Evolutionary conservation across 305 asterid species (phyloP).

Genomic region (Nicotiana rustica): DNA sequence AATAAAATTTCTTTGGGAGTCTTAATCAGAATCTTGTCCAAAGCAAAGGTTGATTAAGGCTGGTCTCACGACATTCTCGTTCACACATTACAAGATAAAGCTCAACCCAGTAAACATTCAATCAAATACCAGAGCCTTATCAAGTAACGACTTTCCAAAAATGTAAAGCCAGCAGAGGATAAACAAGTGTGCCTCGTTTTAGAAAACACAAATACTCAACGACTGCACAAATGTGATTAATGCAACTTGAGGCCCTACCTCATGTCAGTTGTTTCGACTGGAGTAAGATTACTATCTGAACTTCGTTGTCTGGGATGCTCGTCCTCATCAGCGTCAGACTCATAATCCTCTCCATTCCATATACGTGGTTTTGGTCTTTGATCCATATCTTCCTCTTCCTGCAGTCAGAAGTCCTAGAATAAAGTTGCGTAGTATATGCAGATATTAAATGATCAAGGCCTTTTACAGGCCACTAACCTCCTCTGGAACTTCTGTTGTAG

Average conservation of each 20-base stretch:
- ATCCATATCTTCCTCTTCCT: conserved; percentile 40
- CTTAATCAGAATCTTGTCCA: neutral
- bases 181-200: neutral
- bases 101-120: conserved; percentile 4
- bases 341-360: conserved; percentile 40
- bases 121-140: neutral
- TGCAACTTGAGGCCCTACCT: conserved; percentile 33
- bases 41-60: neutral
- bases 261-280: conserved; percentile 31
- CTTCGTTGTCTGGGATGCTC: conserved; percentile 35
- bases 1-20: neutral
- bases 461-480: conserved; percentile 53
- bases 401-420: conserved; percentile 13
- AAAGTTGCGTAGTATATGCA: neutral
- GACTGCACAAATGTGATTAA: neutral
- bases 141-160: neutral
- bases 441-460: conserved; percentile 25
- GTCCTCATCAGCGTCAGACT: conserved; percentile 39
- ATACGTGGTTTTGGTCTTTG: conserved; percentile 42
- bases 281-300: conserved; percentile 32
- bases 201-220: neutral
- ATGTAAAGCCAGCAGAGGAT: neutral
- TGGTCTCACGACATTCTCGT: conserved; percentile 1
- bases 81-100: neutral
- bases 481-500: conserved; percentile 69